Conservation (phyloP, 768 basidiomycete genomes). For the Symmetrospora coprosmae region DNA sequence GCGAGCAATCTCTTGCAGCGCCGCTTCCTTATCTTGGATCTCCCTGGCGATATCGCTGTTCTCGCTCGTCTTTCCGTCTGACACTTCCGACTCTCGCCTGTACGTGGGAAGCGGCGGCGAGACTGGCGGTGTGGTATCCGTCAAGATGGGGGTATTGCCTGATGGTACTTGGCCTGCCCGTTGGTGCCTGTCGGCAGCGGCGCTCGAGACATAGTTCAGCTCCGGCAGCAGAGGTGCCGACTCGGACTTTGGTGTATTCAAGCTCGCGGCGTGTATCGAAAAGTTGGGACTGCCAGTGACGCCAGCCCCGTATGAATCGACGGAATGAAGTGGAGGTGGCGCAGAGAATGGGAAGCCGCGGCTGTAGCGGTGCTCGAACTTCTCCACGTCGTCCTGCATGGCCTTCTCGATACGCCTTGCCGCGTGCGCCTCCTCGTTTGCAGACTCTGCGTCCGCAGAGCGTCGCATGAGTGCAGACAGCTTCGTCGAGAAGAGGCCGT, state of each 20-base stretch:
- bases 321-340: not conserved
- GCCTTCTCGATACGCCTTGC: not conserved
- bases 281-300: too few species aligned
- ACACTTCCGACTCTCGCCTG: too few species aligned
- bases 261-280: not conserved
- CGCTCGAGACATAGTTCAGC: slow-evolving; percentile 6
- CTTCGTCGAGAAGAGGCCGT: slow-evolving; percentile 48
- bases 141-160: too few species aligned
- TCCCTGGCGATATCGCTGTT: too few species aligned
- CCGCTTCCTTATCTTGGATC: too few species aligned
- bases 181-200: too few species aligned
- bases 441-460: not conserved
- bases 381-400: slow-evolving; percentile 6
- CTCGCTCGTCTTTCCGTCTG: too few species aligned
- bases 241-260: slow-evolving; percentile 7
- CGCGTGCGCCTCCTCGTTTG: slow-evolving; percentile 9
- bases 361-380: slow-evolving; percentile 17
- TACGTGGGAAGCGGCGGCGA: too few species aligned
- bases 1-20: too few species aligned
- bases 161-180: too few species aligned
- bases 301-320: too few species aligned
- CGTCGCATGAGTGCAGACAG: not conserved
- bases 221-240: slow-evolving; percentile 12
- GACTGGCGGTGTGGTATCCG: too few species aligned
- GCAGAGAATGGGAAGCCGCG: slow-evolving; percentile 3